Base-by-base conservation (phyloP, 257 asterid genomes). In the Solanum sitiens region DNA sequence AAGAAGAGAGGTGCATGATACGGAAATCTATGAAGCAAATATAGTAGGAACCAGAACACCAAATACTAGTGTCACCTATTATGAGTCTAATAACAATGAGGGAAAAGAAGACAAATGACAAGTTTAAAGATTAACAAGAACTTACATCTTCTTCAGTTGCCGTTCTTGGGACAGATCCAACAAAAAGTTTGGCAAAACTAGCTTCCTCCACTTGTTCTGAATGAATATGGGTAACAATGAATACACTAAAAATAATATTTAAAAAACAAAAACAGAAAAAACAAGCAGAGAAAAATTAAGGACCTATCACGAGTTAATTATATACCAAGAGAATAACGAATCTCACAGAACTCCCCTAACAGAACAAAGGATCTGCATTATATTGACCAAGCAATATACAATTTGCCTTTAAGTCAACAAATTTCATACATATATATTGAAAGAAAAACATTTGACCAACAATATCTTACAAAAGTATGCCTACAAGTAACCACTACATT, bases 141-240 rank as follows among this genome's bases (percentile, higher is more conserved):
- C 98, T 94, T 92, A 96, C 99, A 89, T 96, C 98, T 80, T 93
- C 94, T 89, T 96, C 99, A 15, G 95, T 94, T 76, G 94, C 94
- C 4, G 96, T 92, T 93, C 98, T 91, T 8, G 99, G 99, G 86
- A 96, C 98, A 84, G 99, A 96, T 86, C 99, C 99, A 70, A 96
- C 96, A 90, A 96, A 96, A 59, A 96, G 98, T 90, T 96, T 96
- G 59, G 96, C 96, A 88, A 94, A 94, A 86, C 90, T 88, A 83
- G 90, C 91, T 89, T 95, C 96, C 86, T 94, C 95, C 73, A 86
- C 50, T 86, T 89, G 92, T 39, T 96, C 99, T 94, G 90, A 71
- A 80, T n/a, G 83, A 30, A 27, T 30, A 80, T 80, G 44, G 85
- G 47, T 80, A 80, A 50, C 70, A 47, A 30, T 45, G 20, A 50